Base-by-base conservation (phyloP, 129 eudicot species). In the Flaveria trinervia region DNA sequence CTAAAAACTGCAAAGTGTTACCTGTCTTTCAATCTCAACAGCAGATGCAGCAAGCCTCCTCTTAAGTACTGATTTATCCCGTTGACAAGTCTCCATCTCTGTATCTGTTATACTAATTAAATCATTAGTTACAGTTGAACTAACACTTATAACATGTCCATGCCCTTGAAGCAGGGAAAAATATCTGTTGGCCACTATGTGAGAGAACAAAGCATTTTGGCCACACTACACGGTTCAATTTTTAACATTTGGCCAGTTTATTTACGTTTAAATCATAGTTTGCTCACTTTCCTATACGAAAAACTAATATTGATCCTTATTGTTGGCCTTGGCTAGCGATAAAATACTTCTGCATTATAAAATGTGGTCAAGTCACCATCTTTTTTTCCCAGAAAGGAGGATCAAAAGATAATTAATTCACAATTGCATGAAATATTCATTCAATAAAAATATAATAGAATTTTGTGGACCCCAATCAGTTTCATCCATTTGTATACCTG, bases 11-110 rank as follows among this genome's bases (percentile, higher is more conserved):
- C 71, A 22, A 75, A 39, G 56, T 17, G 61, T 61, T 84, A 95
- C 99, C 99, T 92, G 97, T 87, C 85, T 88, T 76, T 95, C 99
- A 51, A 91, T 85, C 81, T 95, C 99, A 39, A 91, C 79, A 55
- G 89, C 89, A 62, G 99, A 84, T 66, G 97, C 89, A 77, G 92
- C 83, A 80, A 95, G 96, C 81, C 92, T 86, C 85, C 96, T 86
- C 79, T 83, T 89, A 71, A 95, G 81, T 44, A 71, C 36, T 22
- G 88, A 83, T 78, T 86, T 89, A 73, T 94, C 97, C 51, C 82
- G 85, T 67, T 86, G 85, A 77, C 99, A 95, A 78, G 89, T 82
- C 80, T 91, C 92, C 81, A 81, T 73, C 79, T 91, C 83, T 46
- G 87, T 84, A 82, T 95, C 99, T 95, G 77, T 77, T 72, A 79